Evolutionary conservation across 1,139 yeast genomes (phyloP).

Genomic region (Arxiozyma slooffiae): DNA sequence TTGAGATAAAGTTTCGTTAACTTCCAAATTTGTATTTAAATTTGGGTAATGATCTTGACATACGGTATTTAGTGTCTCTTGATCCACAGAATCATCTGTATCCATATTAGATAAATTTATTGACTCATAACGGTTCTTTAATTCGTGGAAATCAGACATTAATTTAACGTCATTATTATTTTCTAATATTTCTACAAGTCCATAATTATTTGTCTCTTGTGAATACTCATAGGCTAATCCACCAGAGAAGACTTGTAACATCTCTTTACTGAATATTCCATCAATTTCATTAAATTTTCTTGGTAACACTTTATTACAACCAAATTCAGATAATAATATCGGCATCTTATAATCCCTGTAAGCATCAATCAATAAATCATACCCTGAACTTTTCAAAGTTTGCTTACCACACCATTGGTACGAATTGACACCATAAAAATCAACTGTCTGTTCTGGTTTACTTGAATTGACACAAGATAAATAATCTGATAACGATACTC

Average conservation of each 20-base stretch:
- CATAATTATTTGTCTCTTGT: conserved; percentile 83
- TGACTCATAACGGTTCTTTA: conserved; percentile 39
- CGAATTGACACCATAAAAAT: conserved; percentile 90
- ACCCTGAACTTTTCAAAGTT: conserved; percentile 74
- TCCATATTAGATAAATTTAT: not conserved
- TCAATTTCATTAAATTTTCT: conserved; percentile 71
- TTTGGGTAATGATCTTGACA: conserved; percentile 44
- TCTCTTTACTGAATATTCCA: conserved; percentile 58
- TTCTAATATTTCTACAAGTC: conserved; percentile 58
- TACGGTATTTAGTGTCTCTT: not conserved
- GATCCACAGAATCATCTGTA: not conserved
- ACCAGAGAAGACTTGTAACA: conserved; percentile 80
- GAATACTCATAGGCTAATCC: conserved; percentile 89
- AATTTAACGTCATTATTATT: conserved; percentile 47
- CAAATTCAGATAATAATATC: conserved; percentile 81
- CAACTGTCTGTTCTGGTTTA: conserved; percentile 43
- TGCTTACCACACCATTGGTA: conserved; percentile 97
- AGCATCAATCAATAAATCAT: conserved; percentile 60
- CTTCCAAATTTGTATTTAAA: conserved; percentile 40
- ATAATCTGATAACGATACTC: conserved; percentile 70
- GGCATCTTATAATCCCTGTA: conserved; percentile 65
- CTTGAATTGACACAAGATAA: conserved; percentile 61
- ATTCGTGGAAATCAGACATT: conserved; percentile 44
- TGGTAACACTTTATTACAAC: conserved; percentile 80
- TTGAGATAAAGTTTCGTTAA: conserved; percentile 42